Conservation (phyloP, 495 filamentous ascomycete species). For the Trichoderma parareesei region DNA sequence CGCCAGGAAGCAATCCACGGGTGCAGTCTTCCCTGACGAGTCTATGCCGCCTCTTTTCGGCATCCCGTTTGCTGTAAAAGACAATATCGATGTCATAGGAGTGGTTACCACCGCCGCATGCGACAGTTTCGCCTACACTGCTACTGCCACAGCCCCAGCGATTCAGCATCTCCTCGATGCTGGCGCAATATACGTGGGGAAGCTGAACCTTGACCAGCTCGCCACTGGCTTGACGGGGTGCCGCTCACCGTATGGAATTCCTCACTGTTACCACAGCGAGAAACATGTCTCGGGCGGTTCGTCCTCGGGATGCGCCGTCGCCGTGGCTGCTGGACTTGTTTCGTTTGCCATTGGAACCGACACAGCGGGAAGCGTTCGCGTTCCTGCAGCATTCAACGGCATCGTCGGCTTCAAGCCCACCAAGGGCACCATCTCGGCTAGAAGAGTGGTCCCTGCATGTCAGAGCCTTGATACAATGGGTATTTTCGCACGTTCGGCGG, state of each 20-base stretch:
- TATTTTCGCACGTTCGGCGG: conserved; percentile 43
- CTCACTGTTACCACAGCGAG: conserved; percentile 36
- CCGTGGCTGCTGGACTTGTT: conserved; percentile 48
- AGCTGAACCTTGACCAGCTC: conserved; percentile 61
- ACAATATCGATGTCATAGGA: conserved; percentile 52
- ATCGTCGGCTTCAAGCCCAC: conserved; percentile 64
- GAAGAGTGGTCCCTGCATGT: conserved; percentile 53
- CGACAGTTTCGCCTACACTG: conserved; percentile 42
- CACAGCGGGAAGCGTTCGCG: conserved; percentile 57
- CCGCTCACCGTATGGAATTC: conserved; percentile 55
- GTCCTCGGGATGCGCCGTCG: conserved; percentile 51
- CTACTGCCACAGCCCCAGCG: conserved; percentile 30
- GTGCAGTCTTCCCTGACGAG: conserved; percentile 32
- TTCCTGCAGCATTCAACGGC: conserved; percentile 56
- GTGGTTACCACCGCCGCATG: conserved; percentile 54
- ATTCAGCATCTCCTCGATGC: conserved; percentile 32
- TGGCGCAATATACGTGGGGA: conserved; percentile 57
- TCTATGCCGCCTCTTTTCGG: conserved; percentile 52
- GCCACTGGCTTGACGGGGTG: conserved; percentile 56
- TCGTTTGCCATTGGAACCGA: conserved; percentile 58
- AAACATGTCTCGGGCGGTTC: conserved; percentile 49
- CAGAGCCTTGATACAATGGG: conserved; percentile 55
- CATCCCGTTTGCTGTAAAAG: conserved; percentile 57
- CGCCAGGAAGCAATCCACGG: conserved; percentile 32
- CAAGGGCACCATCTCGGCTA: conserved; percentile 50